A percentile compares a stretch with the other conserved stretches of the same genome.
Conservation (phyloP, 371 early-diverging fungal genomes). For the Zychaea mexicana region DNA sequence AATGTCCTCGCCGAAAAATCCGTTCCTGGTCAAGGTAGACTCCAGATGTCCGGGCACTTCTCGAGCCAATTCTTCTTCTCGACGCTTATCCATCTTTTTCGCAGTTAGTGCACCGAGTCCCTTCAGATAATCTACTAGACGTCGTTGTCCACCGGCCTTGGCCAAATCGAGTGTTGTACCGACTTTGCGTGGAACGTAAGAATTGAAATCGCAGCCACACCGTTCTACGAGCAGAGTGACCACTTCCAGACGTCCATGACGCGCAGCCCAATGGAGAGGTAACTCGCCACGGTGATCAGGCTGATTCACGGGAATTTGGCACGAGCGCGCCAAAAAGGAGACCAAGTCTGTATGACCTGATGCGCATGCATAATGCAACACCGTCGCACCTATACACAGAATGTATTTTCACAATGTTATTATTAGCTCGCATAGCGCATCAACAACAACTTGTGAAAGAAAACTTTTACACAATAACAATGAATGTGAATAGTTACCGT, state of each 20-base stretch:
- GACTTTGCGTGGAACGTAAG: slow-evolving; percentile 40
- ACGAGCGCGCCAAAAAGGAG: slow-evolving; percentile 30
- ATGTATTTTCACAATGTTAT: not conserved
- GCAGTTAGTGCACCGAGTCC: slow-evolving; percentile 40
- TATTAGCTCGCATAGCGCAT: too few relatives aligned
- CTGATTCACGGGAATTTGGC: slow-evolving; percentile 35
- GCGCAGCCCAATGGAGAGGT: slow-evolving; percentile 48
- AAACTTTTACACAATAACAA: too few relatives aligned
- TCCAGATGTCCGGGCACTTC: slow-evolving; percentile 37
- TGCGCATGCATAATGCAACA: slow-evolving; percentile 47
- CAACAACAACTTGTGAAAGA: not conserved
- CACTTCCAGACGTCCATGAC: slow-evolving; percentile 43
- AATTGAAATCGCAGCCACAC: slow-evolving; percentile 41
- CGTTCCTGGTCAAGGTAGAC: slow-evolving; percentile 38
- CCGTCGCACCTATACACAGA: slow-evolving; percentile 36
- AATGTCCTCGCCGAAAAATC: slow-evolving; percentile 15
- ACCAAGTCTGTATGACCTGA: slow-evolving; percentile 48
- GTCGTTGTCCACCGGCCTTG: slow-evolving; percentile 38
- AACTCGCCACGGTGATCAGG: slow-evolving; percentile 35
- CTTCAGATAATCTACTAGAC: slow-evolving; percentile 47
- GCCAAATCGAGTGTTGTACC: slow-evolving; percentile 48
- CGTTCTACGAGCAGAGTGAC: slow-evolving; percentile 41
- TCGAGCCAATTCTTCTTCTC: slow-evolving; percentile 39
- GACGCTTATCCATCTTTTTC: slow-evolving; percentile 47
- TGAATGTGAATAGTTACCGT: slow-evolving; percentile 20